These are phyloP conservation scores for Erythrophleum fordii DNA, from an alignment of 306 rosid genomes.

Conservation along the genomic window DNA sequence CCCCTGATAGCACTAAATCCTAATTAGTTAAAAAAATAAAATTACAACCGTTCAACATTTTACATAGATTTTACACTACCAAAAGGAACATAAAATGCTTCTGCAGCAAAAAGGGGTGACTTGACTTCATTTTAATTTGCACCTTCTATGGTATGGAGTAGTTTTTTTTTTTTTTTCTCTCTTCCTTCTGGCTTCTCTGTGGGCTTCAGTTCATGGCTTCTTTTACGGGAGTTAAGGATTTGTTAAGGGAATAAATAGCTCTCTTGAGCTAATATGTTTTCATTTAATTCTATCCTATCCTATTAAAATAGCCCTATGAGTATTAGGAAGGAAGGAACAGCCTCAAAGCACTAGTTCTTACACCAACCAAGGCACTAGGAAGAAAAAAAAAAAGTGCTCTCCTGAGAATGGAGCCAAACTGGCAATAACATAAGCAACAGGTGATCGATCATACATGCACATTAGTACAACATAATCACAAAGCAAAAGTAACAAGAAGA, in stretches of 20 bases:
- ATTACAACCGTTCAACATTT: not conserved
- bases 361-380: not conserved
- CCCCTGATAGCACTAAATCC: not conserved
- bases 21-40: not conserved
- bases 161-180: not conserved
- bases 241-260: not conserved
- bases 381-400: not conserved
- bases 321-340: not conserved
- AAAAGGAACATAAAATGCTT: not conserved
- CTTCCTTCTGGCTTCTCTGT: not conserved
- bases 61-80: not conserved
- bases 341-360: not conserved
- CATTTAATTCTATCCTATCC: not conserved
- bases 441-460: not conserved
- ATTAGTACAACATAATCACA: not conserved
- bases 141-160: not conserved
- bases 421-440: not conserved
- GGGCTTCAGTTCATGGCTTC: not conserved
- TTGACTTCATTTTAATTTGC: conserved; percentile 2
- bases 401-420: not conserved
- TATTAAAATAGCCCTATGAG: not conserved
- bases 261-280: not conserved
- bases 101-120: conserved; percentile 2
- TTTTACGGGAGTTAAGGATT: not conserved
- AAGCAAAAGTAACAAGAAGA: not conserved